These are phyloP conservation scores for Macadamia tetraphylla DNA, from an alignment of 164 flowering plant species.

Conservation along the genomic window DNA sequence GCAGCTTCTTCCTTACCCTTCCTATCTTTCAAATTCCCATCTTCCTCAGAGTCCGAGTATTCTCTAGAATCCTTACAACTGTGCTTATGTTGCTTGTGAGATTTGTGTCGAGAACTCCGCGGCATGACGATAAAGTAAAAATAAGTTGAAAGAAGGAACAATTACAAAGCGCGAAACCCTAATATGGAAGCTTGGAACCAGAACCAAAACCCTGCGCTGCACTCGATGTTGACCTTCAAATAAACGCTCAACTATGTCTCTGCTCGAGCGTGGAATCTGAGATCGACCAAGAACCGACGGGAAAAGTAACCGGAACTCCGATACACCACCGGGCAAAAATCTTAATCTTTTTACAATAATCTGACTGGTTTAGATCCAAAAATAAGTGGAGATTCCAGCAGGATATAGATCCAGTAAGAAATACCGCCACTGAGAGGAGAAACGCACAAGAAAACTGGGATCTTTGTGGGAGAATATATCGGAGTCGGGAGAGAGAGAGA, in stretches of 20 bases:
- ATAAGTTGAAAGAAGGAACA: too few species aligned
- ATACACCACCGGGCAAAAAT: neutral
- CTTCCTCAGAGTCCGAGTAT: slow-evolving; percentile 27
- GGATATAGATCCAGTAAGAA: slow-evolving; percentile 1
- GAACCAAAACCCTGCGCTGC: slow-evolving; percentile 1
- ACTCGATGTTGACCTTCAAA: slow-evolving; percentile 2
- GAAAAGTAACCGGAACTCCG: neutral
- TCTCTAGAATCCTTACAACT: slow-evolving; percentile 17
- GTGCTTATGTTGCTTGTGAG: slow-evolving; percentile 54
- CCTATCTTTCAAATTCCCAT: slow-evolving; percentile 16
- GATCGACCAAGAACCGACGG: neutral
- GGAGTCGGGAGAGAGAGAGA: slow-evolving; percentile 1
- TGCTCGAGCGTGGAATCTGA: neutral
- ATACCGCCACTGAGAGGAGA: too few species aligned
- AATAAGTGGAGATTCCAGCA: neutral
- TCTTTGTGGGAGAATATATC: neutral
- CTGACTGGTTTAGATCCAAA: neutral
- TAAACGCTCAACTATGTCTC: neutral
- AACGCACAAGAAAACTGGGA: too few species aligned
- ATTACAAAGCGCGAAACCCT: slow-evolving; percentile 22
- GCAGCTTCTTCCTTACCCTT: slow-evolving; percentile 19
- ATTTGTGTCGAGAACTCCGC: slow-evolving; percentile 58
- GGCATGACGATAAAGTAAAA: slow-evolving; percentile 36
- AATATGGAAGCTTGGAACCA: neutral
- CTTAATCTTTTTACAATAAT: neutral